phyloP scores from a whole-genome alignment of 768 basidiomycete species.

The Mycena vitilis region DNA sequence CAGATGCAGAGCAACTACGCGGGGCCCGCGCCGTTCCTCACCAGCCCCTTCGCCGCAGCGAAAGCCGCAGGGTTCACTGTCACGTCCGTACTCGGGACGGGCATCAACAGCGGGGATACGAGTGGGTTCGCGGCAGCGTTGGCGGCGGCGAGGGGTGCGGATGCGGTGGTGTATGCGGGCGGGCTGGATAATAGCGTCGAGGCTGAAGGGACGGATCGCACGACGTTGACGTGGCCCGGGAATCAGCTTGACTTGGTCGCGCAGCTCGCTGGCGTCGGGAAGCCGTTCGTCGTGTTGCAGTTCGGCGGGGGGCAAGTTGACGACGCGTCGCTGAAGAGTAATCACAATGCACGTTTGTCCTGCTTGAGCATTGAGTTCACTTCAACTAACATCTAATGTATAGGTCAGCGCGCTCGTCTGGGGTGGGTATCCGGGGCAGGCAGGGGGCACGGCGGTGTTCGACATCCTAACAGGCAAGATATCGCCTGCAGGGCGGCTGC shows the following conservation, averaged over 20 bases:
- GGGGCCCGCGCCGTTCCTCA: constrained; percentile 65
- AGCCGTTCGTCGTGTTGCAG: constrained; percentile 64
- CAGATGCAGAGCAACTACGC: constrained; percentile 70
- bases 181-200: constrained; percentile 64
- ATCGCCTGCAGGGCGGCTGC: constrained; percentile 66
- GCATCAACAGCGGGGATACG: constrained; percentile 48
- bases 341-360: constrained; percentile 48
- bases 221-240: constrained; percentile 64
- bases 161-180: constrained; percentile 63
- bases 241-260: constrained; percentile 62
- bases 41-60: constrained; percentile 63
- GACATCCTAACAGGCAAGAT: constrained; percentile 63
- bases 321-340: constrained; percentile 56
- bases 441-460: constrained; percentile 63
- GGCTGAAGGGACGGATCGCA: constrained; percentile 60
- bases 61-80: constrained; percentile 58
- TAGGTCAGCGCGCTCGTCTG: constrained; percentile 63
- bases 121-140: constrained; percentile 63
- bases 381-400: background rate
- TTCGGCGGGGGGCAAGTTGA: constrained; percentile 71
- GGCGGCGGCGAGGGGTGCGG: constrained; percentile 59
- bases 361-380: constrained; percentile 37
- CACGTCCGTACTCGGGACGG: constrained; percentile 56
- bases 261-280: constrained; percentile 56
- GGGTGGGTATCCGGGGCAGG: constrained; percentile 69